Evolutionary conservation across 2,329 filamentous ascomycete genomes (phyloP).

Genomic region (Apiospora kogelbergensis): DNA sequence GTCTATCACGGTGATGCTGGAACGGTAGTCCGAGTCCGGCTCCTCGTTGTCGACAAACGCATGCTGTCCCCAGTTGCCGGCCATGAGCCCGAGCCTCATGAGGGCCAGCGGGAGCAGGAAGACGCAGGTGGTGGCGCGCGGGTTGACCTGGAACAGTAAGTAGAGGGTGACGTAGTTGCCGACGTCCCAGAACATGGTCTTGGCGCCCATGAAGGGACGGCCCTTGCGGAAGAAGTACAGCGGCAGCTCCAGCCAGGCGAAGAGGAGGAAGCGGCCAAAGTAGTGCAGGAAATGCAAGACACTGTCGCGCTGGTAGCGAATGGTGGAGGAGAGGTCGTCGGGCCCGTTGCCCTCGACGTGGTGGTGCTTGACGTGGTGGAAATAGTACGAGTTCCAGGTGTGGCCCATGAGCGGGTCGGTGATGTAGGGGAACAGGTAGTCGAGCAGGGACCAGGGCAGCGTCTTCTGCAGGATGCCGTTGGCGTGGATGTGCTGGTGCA

Average conservation of each 20-base stretch:
- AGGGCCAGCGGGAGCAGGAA: constrained; percentile 66
- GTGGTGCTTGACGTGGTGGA: constrained; percentile 84
- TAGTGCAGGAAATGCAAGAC: constrained; percentile 68
- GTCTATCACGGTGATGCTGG: constrained; percentile 77
- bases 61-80: constrained; percentile 84
- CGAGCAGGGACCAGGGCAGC: constrained; percentile 50
- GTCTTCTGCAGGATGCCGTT: constrained; percentile 63
- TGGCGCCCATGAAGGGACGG: constrained; percentile 53
- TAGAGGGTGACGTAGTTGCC: constrained; percentile 54
- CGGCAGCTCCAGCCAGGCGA: constrained; percentile 75
- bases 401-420: constrained; percentile 77
- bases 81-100: constrained; percentile 72
- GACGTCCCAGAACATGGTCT: constrained; percentile 62
- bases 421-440: constrained; percentile 70
- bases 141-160: constrained; percentile 50
- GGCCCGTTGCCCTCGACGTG: constrained; percentile 81
- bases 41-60: constrained; percentile 75
- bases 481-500: constrained; percentile 83
- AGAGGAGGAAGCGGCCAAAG: constrained; percentile 69
- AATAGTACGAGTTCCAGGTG: constrained; percentile 83
- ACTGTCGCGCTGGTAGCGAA: constrained; percentile 74
- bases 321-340: constrained; percentile 72
- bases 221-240: constrained; percentile 68
- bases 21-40: constrained; percentile 75
- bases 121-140: constrained; percentile 60